Percentiles rank a stretch among this genome's conserved stretches.
Evolutionary conservation across 192 early-diverging fungal species (phyloP).

Genomic region (Coemansia sp.): DNA sequence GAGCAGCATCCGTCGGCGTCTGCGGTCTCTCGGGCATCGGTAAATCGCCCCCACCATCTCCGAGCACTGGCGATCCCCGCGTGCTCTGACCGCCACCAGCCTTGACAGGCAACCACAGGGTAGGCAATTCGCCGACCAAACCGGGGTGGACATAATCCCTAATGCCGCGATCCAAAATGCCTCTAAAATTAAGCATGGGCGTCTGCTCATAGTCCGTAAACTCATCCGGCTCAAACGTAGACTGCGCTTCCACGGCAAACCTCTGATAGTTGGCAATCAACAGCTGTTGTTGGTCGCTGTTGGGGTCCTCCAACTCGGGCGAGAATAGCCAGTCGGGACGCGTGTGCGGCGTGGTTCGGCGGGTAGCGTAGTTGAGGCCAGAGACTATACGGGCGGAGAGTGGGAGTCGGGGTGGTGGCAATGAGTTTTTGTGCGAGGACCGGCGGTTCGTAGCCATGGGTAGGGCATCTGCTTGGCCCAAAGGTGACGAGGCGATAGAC

Average conservation of each 20-base stretch:
- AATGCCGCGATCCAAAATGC: conserved; percentile 76
- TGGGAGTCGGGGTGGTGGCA: conserved; percentile 23
- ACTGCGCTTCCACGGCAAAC: conserved; percentile 48
- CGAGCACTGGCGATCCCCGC: neutral
- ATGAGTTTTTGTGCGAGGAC: conserved; percentile 34
- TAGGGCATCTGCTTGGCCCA: neutral
- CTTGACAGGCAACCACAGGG: conserved; percentile 70
- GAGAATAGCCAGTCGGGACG: neutral
- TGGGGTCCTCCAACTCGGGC: neutral
- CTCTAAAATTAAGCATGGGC: conserved; percentile 72
- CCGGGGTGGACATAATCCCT: conserved; percentile 68
- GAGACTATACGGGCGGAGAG: conserved; percentile 36
- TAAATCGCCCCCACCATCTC: neutral
- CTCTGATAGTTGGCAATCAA: conserved; percentile 52
- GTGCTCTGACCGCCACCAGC: neutral
- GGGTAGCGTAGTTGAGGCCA: conserved; percentile 42
- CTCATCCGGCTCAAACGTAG: conserved; percentile 42
- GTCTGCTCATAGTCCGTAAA: conserved; percentile 72
- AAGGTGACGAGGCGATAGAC: conserved; percentile 5
- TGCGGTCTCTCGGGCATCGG: neutral
- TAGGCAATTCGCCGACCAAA: conserved; percentile 66
- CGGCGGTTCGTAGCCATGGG: neutral
- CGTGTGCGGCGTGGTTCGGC: conserved; percentile 13
- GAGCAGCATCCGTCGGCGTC: neutral
- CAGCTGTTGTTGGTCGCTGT: conserved; percentile 20